Conservation (phyloP, 495 filamentous ascomycete genomes). For the Cladorrhinum samala region DNA sequence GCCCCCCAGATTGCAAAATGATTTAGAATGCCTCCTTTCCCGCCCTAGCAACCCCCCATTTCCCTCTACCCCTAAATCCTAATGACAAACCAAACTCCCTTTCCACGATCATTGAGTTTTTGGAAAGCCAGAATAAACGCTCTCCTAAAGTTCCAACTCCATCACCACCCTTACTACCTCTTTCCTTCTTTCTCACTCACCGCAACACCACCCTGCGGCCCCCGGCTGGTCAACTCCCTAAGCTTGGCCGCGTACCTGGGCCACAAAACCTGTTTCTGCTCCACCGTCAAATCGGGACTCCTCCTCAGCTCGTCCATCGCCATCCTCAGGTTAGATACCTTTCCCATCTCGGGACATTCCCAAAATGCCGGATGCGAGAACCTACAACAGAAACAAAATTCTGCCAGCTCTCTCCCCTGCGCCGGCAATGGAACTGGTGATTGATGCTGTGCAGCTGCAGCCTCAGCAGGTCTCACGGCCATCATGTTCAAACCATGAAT, state of each 20-base stretch:
- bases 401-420: not conserved
- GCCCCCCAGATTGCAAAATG: too few relatives aligned
- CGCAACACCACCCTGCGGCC: too few relatives aligned
- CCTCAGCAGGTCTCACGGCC: not conserved
- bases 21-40: too few relatives aligned
- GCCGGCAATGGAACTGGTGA: not conserved
- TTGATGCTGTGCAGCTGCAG: not conserved
- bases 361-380: not conserved
- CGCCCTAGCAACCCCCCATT: too few relatives aligned
- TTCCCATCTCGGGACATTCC: not conserved
- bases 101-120: too few relatives aligned
- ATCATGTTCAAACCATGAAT: too few relatives aligned
- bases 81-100: too few relatives aligned
- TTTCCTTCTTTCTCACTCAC: too few relatives aligned
- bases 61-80: too few relatives aligned
- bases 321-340: not conserved
- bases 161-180: too few relatives aligned
- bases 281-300: not conserved
- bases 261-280: not conserved
- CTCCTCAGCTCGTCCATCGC: not conserved
- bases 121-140: too few relatives aligned
- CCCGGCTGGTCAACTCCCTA: not conserved
- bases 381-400: not conserved
- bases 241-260: not conserved
- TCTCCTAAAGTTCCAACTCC: too few relatives aligned